These are phyloP conservation scores for Trypanosoma rangeli DNA, from an alignment of 208 protist genomes.

Conservation along the genomic window DNA sequence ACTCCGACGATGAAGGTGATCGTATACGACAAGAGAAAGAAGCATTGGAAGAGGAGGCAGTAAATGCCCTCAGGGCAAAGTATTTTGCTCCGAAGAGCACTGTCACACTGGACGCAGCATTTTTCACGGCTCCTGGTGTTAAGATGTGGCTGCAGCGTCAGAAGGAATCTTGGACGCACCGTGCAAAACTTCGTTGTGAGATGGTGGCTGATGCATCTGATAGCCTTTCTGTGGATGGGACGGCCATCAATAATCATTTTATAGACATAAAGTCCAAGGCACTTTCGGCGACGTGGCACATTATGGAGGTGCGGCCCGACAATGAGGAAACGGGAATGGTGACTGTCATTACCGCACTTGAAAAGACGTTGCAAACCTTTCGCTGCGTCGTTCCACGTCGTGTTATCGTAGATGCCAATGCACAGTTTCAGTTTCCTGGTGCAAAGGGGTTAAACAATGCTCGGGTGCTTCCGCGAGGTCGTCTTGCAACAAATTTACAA, in stretches of 20 bases:
- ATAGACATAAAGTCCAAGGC: conserved; percentile 83
- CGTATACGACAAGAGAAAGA: conserved; percentile 53
- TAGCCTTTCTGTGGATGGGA: not conserved
- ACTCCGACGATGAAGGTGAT: conserved; percentile 48
- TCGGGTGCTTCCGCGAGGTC: conserved; percentile 66
- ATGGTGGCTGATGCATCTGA: conserved; percentile 39
- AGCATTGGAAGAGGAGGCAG: conserved; percentile 42
- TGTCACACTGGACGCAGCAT: conserved; percentile 59
- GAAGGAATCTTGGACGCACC: conserved; percentile 66
- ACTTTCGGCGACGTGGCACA: conserved; percentile 66
- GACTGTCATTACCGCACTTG: conserved; percentile 64
- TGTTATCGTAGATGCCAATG: conserved; percentile 63
- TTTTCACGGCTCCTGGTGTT: conserved; percentile 56
- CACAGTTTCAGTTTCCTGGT: conserved; percentile 18
- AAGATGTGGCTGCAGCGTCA: conserved; percentile 53
- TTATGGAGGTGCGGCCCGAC: conserved; percentile 76
- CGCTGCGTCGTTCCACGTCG: conserved; percentile 62
- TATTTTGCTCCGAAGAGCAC: conserved; percentile 79
- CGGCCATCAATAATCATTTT: conserved; percentile 51
- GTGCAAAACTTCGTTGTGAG: conserved; percentile 75
- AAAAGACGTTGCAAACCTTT: conserved; percentile 60
- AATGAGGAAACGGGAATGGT: conserved; percentile 58
- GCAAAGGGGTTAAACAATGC: conserved; percentile 9
- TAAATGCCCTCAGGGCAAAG: conserved; percentile 35
- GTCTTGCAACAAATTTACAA: conserved; percentile 36